Conservation (phyloP, 139 green algal species). For the Chlorella sorokiniana region DNA sequence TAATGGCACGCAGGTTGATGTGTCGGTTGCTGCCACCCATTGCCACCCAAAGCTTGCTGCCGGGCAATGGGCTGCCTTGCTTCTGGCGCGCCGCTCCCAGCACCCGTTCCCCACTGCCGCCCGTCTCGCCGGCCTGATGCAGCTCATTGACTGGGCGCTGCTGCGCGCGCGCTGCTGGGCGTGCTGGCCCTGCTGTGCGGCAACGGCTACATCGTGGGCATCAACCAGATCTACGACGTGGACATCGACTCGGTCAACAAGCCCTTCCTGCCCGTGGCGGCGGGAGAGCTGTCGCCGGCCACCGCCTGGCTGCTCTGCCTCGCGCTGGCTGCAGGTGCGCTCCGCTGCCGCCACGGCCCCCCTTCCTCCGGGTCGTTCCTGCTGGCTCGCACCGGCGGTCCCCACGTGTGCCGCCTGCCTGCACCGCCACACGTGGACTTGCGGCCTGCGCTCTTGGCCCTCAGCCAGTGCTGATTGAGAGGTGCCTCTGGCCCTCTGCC, state of each 20-base stretch:
- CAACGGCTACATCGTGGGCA: slow-evolving; percentile 99
- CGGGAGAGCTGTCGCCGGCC: slow-evolving; percentile 73
- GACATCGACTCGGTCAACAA: slow-evolving; percentile 98
- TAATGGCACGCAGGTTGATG: not conserved
- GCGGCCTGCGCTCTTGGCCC: too few relatives aligned
- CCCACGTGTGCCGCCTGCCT: too few relatives aligned
- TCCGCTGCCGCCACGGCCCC: too few relatives aligned
- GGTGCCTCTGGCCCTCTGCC: not conserved
- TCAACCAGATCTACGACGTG: slow-evolving; percentile 98
- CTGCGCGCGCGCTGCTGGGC: slow-evolving; percentile 84
- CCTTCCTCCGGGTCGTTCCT: too few relatives aligned
- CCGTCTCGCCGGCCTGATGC: too few relatives aligned
- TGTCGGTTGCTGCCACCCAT: not conserved
- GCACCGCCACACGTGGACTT: too few relatives aligned
- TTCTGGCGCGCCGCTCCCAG: too few relatives aligned
- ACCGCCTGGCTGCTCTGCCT: slow-evolving; percentile 77
- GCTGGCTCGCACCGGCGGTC: too few relatives aligned
- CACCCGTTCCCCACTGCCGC: too few relatives aligned
- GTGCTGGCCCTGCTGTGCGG: slow-evolving; percentile 91
- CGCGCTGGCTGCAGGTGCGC: slow-evolving; percentile 61
- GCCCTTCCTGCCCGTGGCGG: slow-evolving; percentile 95
- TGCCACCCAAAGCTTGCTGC: too few relatives aligned
- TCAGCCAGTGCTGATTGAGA: not conserved
- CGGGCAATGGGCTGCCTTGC: too few relatives aligned
- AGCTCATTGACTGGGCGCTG: slow-evolving; percentile 88